phyloP scores from a whole-genome alignment of 176 grass and related monocot species.

The Juncus inflexus region DNA sequence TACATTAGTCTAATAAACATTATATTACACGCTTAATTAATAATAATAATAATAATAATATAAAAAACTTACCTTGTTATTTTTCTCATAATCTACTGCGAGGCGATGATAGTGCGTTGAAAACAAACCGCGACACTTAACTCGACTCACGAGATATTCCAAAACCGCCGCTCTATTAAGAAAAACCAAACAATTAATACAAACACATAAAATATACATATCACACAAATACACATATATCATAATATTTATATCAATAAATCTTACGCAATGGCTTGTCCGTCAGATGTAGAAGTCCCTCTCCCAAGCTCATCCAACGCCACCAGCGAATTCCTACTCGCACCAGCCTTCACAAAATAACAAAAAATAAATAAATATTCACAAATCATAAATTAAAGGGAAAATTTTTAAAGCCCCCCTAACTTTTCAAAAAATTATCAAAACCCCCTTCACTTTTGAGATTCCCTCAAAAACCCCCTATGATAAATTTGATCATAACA shows the following conservation, averaged over 20 bases:
- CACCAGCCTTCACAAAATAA: constrained; percentile 61
- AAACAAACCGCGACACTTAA: constrained; percentile 88
- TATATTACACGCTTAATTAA: background rate
- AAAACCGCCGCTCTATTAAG: constrained; percentile 68
- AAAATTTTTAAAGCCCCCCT: background rate
- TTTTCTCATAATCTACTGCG: constrained; percentile 66
- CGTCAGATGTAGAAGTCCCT: constrained; percentile 98
- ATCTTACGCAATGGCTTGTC: constrained; percentile 90
- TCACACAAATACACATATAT: constrained; percentile 4
- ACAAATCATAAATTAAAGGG: background rate
- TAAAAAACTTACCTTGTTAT: constrained; percentile 46
- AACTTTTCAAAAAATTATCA: too few species aligned
- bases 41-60: background rate
- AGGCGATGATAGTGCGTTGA: constrained; percentile 93
- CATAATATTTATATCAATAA: constrained; percentile 22
- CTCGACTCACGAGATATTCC: constrained; percentile 69
- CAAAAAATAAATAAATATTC: constrained; percentile 16
- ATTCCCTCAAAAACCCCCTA: background rate
- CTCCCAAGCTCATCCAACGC: constrained; percentile 97
- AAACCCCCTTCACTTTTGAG: too few species aligned
- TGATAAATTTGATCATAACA: background rate
- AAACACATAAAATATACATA: constrained; percentile 24
- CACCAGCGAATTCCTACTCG: constrained; percentile 84
- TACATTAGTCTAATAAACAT: constrained; percentile 22
- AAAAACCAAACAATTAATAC: constrained; percentile 21